Evolutionary conservation across 306 rosid genomes (phyloP).

Genomic region (Hylodesmum podocarpum): DNA sequence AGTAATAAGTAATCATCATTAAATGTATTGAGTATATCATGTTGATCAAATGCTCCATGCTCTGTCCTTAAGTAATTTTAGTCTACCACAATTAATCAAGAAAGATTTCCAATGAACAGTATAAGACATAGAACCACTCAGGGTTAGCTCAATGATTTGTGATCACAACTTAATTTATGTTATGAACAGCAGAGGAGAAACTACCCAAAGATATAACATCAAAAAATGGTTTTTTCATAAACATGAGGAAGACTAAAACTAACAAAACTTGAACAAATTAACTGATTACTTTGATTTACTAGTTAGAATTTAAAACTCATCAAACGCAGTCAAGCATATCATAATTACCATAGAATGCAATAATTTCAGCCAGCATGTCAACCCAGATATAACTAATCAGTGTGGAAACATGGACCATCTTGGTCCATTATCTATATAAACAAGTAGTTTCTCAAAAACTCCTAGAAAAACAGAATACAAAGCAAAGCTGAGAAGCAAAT

Average conservation of each 20-base stretch:
- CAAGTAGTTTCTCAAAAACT: neutral
- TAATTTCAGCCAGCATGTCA: neutral
- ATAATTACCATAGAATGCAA: neutral
- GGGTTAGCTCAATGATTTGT: neutral
- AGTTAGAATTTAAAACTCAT: neutral
- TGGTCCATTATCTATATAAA: slow-evolving; percentile 11
- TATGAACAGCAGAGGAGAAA: neutral
- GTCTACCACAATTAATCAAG: neutral
- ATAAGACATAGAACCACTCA: neutral
- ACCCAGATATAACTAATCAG: neutral
- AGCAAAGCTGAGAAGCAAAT: neutral
- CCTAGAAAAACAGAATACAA: neutral
- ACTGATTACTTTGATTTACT: neutral
- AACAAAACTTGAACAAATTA: neutral
- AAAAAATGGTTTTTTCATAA: neutral
- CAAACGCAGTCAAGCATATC: neutral
- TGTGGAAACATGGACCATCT: neutral
- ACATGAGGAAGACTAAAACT: neutral
- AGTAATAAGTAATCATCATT: neutral
- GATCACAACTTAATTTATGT: neutral
- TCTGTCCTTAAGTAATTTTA: neutral
- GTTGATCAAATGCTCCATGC: neutral
- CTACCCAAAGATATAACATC: neutral
- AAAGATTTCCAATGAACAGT: neutral
- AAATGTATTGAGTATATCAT: neutral